Evolutionary conservation across 495 filamentous ascomycete genomes (phyloP), one percentile per base, ranked within the genome.

Genomic region (Penicillium paxilli): DNA sequence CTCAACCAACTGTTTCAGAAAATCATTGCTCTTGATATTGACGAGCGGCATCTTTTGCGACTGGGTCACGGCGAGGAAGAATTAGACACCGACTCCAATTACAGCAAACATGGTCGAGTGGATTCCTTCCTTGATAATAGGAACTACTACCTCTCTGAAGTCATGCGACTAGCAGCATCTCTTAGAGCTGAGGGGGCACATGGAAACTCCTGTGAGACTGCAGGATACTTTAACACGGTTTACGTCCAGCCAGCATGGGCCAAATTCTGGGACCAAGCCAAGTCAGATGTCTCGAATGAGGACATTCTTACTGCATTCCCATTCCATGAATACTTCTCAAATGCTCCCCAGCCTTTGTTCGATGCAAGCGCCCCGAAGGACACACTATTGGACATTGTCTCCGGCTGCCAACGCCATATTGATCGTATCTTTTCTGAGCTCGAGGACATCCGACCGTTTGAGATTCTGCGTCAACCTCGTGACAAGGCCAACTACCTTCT

Each of bases 1-100:
- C 74, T 99, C 44, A 98, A 99, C 63, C 95, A 99, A 67, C 81
- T 99, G n/a, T 99, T 99, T 71, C 89, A 96, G 57, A 99, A 98
- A 74, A 98, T 99, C 53, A 87, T 91, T 33, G 88, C 87, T 5
- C 78, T 98, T 33, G 91, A 98, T 62, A 98, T 99, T 56, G 94
- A 99, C 65, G 89, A 93, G 67, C 87, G 94, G 26, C 95, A 99
- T 74, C 80, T 99, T 37, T 79, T 99, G 44, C 87, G 94, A 35
- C 77, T 99, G 35, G 94, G 94, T 38, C 94, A 96, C 64, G 94
- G 94, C 44, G 94, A 98, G 66, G 92, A 96, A 58, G 95, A 97
- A 44, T 76, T 98, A 12, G 87, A 92, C 37, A 93, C 90, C 0
- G 87, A 92, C 57, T 81, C 81, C 7, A 94, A 80, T 71, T 98